phyloP scores from a whole-genome alignment of 2,329 filamentous ascomycete species.

The Ophiostoma sp. region DNA sequence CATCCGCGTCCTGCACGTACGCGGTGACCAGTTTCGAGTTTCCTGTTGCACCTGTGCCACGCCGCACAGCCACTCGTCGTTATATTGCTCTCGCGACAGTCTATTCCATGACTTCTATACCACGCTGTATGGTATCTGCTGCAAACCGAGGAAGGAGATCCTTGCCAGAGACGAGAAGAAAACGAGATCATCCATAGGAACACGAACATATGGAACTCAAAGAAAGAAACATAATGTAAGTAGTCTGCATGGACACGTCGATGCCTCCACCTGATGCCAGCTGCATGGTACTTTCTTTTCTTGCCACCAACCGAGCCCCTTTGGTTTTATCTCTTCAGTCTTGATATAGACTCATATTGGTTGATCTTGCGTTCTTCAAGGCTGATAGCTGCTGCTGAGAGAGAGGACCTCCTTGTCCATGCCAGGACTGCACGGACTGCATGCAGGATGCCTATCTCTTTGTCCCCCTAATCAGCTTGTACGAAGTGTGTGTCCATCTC shows the following conservation, averaged over 20 bases:
- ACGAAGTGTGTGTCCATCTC: too few relatives aligned
- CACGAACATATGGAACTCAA: too few relatives aligned
- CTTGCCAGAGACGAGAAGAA: background rate
- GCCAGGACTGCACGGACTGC: background rate
- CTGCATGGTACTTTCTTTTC: background rate
- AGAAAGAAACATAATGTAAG: too few relatives aligned
- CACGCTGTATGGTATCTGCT: too few relatives aligned
- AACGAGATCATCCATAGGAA: background rate
- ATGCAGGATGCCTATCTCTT: background rate
- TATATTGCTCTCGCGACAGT: too few relatives aligned
- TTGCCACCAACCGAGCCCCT: too few relatives aligned
- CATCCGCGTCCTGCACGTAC: background rate
- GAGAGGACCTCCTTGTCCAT: too few relatives aligned
- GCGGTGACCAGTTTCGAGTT: constrained; percentile 5
- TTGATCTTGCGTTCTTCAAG: too few relatives aligned
- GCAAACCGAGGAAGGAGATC: background rate
- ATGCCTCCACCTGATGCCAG: constrained; percentile 1
- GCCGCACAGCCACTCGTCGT: too few relatives aligned
- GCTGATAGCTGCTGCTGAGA: too few relatives aligned
- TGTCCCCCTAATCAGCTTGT: background rate
- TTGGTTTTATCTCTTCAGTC: background rate
- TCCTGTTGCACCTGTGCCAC: background rate
- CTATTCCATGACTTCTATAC: too few relatives aligned
- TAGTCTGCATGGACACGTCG: background rate
- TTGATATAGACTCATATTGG: background rate